These are phyloP conservation scores for Corchorus olitorius DNA, from an alignment of 345 rosid genomes.

Conservation along the genomic window DNA sequence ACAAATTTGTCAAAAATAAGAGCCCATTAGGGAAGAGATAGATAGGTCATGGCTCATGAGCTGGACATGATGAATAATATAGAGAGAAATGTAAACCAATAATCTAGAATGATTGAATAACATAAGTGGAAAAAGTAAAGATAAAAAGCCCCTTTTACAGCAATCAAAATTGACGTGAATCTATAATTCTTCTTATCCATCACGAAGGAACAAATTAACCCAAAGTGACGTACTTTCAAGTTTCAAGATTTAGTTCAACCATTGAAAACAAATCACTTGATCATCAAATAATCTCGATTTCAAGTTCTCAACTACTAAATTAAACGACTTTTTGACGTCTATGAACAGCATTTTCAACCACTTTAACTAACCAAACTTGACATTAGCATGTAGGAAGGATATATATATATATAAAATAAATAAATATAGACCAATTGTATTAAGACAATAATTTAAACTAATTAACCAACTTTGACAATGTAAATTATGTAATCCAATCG, in stretches of 20 bases:
- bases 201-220: not conserved
- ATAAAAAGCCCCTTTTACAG: not conserved
- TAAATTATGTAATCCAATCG: not conserved
- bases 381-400: not conserved
- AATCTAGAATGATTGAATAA: not conserved
- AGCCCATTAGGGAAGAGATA: not conserved
- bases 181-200: not conserved
- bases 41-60: too few relatives aligned
- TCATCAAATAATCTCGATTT: not conserved
- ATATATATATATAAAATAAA: too few relatives aligned
- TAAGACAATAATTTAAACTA: not conserved
- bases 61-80: too few relatives aligned
- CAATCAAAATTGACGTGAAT: not conserved
- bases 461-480: slow-evolving; percentile 2
- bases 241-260: slow-evolving; percentile 21
- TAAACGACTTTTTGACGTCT: slow-evolving; percentile 20
- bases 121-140: not conserved
- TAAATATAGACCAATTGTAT: not conserved
- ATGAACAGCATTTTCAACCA: not conserved
- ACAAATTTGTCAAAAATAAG: not conserved
- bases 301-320: slow-evolving; percentile 8
- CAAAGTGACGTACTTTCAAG: not conserved
- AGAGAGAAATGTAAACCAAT: not conserved
- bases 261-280: not conserved
- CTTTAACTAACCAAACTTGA: slow-evolving; percentile 17